Evolutionary conservation across 257 asterid species (phyloP).

Genomic region (Solanum sitiens): DNA sequence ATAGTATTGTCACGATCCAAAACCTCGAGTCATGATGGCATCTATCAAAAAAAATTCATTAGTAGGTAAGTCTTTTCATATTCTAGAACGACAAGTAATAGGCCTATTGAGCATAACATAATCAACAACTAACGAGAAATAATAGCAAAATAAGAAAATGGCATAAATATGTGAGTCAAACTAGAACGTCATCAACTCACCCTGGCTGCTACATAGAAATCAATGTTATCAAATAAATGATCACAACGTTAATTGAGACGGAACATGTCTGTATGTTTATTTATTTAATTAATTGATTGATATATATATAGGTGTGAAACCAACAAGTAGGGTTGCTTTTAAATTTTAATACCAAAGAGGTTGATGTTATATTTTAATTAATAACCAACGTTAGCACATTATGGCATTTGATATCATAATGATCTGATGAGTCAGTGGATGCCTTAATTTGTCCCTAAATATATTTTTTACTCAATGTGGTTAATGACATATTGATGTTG

Average conservation of each 20-base stretch:
- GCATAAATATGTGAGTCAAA: not conserved
- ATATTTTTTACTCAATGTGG: not conserved
- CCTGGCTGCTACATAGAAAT: not conserved
- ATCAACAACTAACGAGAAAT: no score
- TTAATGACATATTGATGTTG: not conserved
- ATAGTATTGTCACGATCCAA: no score
- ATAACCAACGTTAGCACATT: not conserved
- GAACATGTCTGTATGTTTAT: not conserved
- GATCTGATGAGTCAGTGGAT: not conserved
- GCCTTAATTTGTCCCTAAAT: not conserved
- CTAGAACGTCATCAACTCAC: not conserved
- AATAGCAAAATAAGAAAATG: not conserved
- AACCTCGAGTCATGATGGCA: no score
- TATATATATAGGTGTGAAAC: not conserved
- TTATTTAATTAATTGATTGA: not conserved
- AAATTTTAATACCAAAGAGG: not conserved
- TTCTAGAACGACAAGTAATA: no score
- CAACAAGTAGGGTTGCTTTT: not conserved
- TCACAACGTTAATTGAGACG: not conserved
- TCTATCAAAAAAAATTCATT: no score
- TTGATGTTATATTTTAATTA: not conserved
- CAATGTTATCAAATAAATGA: no score
- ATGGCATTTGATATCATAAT: not conserved
- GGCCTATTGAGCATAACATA: no score
- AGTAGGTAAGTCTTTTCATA: no score